Evolutionary conservation across 768 basidiomycete genomes (phyloP).

Genomic region (Galerina sulciceps): DNA sequence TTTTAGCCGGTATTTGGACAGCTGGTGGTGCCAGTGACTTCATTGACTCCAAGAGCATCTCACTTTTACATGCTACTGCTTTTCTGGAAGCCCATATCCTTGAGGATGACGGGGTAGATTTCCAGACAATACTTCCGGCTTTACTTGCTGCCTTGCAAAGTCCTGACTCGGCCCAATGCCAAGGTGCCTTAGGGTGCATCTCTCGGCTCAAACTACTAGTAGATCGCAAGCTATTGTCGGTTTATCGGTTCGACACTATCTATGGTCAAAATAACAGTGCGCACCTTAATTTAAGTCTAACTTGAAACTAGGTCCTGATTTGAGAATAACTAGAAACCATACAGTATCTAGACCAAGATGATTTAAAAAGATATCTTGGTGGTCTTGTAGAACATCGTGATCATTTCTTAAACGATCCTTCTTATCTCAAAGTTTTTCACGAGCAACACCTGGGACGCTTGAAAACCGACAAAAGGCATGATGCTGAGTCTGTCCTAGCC

Average conservation of each 20-base stretch:
- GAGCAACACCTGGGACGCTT: slow-evolving; percentile 52
- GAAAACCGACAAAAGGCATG: slow-evolving; percentile 60
- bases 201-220: slow-evolving; percentile 45
- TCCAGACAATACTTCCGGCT: slow-evolving; percentile 78
- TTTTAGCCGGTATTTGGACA: slow-evolving; percentile 78
- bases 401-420: slow-evolving; percentile 62
- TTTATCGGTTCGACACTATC: slow-evolving; percentile 76
- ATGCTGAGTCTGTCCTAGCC: slow-evolving; percentile 46
- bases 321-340: slow-evolving; percentile 40
- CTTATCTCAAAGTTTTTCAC: slow-evolving; percentile 64
- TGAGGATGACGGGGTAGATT: slow-evolving; percentile 63
- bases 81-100: slow-evolving; percentile 77
- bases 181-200: slow-evolving; percentile 61
- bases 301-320: slow-evolving; percentile 6
- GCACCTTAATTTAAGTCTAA: slow-evolving; percentile 23
- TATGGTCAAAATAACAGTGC: slow-evolving; percentile 67
- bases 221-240: slow-evolving; percentile 47
- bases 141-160: slow-evolving; percentile 66
- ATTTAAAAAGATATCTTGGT: slow-evolving; percentile 61
- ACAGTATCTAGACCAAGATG: slow-evolving; percentile 72
- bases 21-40: slow-evolving; percentile 27
- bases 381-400: slow-evolving; percentile 53
- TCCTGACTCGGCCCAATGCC: slow-evolving; percentile 42
- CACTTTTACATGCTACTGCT: slow-evolving; percentile 77
- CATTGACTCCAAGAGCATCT: slow-evolving; percentile 47